Evolutionary conservation across 78 protist genomes (phyloP), one percentile per base, ranked within the genome.

Genomic region (Planoprotostelium fungivorum): DNA sequence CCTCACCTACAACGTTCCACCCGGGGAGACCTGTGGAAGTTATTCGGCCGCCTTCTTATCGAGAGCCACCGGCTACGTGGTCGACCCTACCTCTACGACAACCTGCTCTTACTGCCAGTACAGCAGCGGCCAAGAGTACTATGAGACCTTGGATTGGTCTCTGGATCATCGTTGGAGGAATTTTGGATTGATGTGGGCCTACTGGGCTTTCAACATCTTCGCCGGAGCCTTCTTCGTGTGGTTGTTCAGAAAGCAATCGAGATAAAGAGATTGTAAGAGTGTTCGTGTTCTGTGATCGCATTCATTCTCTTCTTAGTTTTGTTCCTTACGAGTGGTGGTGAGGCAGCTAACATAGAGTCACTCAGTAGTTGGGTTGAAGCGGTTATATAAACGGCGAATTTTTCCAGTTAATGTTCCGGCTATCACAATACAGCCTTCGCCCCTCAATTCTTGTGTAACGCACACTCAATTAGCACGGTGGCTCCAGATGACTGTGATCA

Each of bases 41-140:
- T 89, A 92, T 34, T 87, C 94, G 0, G 31, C 35, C 73, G 73
- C 73, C 5, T 51, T 51, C 88, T 36, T 38, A 0, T 23, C 38
- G 1, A 25, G 0, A 0, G 85, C 90, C 0, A 37, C 91, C 29
- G 94, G 94, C 35, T 36, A 86, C 16, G 16, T 51, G 31, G 31
- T 25, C 5, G 73, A 51, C 73, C 73, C 73, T 16, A 25, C 73
- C 31, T 51, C 73, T 51, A 51, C 73, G 16, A 51, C 73, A 16
- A 51, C 73, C 73, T 91, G 94, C 83, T 89, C 90, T 0, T 91
- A 88, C 36, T 91, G 94, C 83, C 37, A 83, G 38, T 91, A 88
- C 38, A 36, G 86, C 34, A 85, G 37, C 87, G 94, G 94, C 38
- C 25, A 38, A 29, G 94, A 91, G 83, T 91, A 91, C n/a, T 88